phyloP scores from a whole-genome alignment of 2,329 filamentous ascomycete species.

The Cladophialophora exuberans region DNA sequence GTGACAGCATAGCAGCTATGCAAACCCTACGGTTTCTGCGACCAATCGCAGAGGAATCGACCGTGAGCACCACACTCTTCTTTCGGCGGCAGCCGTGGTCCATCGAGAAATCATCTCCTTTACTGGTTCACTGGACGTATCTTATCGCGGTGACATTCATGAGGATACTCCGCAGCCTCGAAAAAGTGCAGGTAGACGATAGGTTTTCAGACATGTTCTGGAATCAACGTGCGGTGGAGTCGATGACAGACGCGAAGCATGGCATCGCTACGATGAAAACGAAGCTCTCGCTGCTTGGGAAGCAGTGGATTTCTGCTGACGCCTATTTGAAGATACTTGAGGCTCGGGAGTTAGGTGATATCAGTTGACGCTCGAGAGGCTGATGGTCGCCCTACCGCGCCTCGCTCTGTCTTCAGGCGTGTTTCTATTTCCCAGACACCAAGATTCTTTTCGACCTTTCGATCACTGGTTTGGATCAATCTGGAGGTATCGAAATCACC shows the following conservation, averaged over 20 bases:
- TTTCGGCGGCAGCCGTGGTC: slow-evolving; percentile 10
- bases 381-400: too few relatives aligned
- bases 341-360: too few relatives aligned
- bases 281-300: slow-evolving; percentile 10
- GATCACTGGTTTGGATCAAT: too few relatives aligned
- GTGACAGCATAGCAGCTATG: not conserved
- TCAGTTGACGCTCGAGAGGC: too few relatives aligned
- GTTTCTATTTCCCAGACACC: too few relatives aligned
- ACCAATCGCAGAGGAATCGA: slow-evolving; percentile 2
- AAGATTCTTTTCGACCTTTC: too few relatives aligned
- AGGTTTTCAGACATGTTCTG: not conserved
- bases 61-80: not conserved
- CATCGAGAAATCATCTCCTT: slow-evolving; percentile 3
- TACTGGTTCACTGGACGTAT: slow-evolving; percentile 15
- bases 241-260: slow-evolving; percentile 1
- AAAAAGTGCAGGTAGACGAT: not conserved
- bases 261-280: slow-evolving; percentile 8
- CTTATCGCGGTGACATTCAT: slow-evolving; percentile 8
- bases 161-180: too few relatives aligned
- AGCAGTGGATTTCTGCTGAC: too few relatives aligned
- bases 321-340: too few relatives aligned
- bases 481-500: too few relatives aligned
- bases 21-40: slow-evolving; percentile 1
- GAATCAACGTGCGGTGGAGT: not conserved
- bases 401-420: too few relatives aligned